Base-by-base conservation (phyloP, 1,139 yeast genomes). In the Suhomyces ambrosiae region DNA sequence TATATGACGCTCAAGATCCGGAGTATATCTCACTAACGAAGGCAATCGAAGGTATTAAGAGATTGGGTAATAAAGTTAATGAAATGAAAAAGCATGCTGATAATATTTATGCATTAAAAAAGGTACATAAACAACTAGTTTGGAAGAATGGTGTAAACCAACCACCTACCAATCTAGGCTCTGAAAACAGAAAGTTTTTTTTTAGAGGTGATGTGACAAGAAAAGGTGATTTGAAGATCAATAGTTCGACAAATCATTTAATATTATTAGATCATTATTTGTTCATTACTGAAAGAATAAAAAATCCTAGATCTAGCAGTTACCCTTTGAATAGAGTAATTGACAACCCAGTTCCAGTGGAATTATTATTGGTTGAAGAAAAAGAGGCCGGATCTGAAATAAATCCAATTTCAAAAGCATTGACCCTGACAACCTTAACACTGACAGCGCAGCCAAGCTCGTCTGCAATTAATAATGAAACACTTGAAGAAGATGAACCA, bases 221-320 rank as follows among this genome's bases (percentile, higher is more conserved):
- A 39, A 79, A 82, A 47, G 82, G 89, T 24, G 86, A 80, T 37
- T 63, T 68, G 64, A 81, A 72, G 69, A 69, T 75, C 39, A 81
- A 71, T 40, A 69, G 76, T 36, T 68, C 59, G 45, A 69, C 58
- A 5, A 65, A 63, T 12, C 85, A 80, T 49, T 52, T 86, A 24
- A 78, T 87, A 17, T 61, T 87, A 26, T 63, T 88, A 38, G 96
- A 88, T 54, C 86, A 88, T 52, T 86, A 71, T 50, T 60, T 88
- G 31, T 63, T 88, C 16, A 71, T 88, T 6, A 80, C 92, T 2
- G 94, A 86, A 30, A 48, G 58, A 25, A 46, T 60, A 1, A 62
- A 63, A 35, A 57, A 53, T 13, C 59, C 49, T 26, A 56, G 56
- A 29, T 40, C 49, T 12, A 56, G 58, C 9, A 51, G 53, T 37